A percentile compares a stretch with the other conserved stretches of the same genome.
Conservation (phyloP, 106 monocot species). For the Narthecium ossifragum region DNA sequence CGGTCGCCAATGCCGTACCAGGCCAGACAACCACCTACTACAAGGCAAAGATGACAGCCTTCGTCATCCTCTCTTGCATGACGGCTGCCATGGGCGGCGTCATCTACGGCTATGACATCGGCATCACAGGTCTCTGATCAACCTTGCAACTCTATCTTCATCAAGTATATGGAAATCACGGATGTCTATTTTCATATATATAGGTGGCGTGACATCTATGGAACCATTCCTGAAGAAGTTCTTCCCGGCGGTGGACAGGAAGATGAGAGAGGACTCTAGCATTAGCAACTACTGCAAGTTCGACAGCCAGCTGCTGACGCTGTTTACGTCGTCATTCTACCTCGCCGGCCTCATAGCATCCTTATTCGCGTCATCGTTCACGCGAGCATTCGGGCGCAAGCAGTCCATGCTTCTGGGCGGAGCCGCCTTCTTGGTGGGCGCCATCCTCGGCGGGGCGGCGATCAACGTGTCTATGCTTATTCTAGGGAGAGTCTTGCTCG, state of each 20-base stretch:
- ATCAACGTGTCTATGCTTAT: conserved; percentile 41
- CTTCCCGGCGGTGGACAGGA: conserved; percentile 23
- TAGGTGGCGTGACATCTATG: conserved; percentile 39
- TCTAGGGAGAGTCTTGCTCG: conserved; percentile 42
- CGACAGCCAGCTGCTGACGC: conserved; percentile 25
- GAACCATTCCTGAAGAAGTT: conserved; percentile 35
- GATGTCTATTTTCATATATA: neutral
- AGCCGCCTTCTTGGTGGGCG: conserved; percentile 31
- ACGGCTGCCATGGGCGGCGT: conserved; percentile 23
- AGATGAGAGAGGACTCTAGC: conserved; percentile 14
- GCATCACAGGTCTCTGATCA: conserved; percentile 11
- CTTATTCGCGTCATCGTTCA: conserved; percentile 26
- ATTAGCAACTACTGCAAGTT: conserved; percentile 44
- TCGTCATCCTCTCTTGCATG: conserved; percentile 16
- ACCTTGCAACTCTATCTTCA: neutral
- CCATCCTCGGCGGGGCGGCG: conserved; percentile 27
- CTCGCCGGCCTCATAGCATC: conserved; percentile 27
- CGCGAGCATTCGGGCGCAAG: conserved; percentile 15
- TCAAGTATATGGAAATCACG: neutral
- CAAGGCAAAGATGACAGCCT: conserved; percentile 15
- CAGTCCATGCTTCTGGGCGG: conserved; percentile 28
- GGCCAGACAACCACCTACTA: neutral
- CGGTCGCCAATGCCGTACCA: neutral
- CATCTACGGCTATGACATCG: conserved; percentile 35
- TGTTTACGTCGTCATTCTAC: conserved; percentile 40